Conservation (phyloP, 192 early-diverging fungal species). For the Backusella westeae region DNA sequence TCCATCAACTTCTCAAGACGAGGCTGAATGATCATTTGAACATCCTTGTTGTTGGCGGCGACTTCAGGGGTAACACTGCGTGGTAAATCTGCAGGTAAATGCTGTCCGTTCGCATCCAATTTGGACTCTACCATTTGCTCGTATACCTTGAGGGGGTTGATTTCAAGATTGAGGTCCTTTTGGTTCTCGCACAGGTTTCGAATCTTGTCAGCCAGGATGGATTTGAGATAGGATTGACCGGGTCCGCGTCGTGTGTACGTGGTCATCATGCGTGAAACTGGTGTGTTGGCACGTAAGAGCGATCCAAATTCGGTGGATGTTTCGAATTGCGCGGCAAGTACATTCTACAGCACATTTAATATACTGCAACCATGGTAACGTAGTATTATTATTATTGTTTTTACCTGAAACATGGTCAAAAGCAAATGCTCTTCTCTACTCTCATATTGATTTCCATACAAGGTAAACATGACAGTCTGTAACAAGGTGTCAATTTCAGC, state of each 20-base stretch:
- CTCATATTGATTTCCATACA: constrained; percentile 97
- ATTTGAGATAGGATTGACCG: constrained; percentile 91
- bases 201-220: constrained; percentile 78
- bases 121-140: constrained; percentile 68
- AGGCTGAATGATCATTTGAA: constrained; percentile 82
- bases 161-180: constrained; percentile 82
- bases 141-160: constrained; percentile 92
- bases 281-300: constrained; percentile 97
- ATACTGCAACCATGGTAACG: background rate
- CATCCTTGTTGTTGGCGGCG: constrained; percentile 78
- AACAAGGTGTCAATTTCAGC: constrained; percentile 92
- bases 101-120: background rate
- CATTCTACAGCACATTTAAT: constrained; percentile 41
- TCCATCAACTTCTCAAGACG: constrained; percentile 81
- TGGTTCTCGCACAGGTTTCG: constrained; percentile 75
- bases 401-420: constrained; percentile 93
- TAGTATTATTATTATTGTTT: background rate
- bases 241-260: constrained; percentile 93
- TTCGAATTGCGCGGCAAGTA: constrained; percentile 90
- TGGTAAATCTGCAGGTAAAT: constrained; percentile 61
- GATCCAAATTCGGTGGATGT: constrained; percentile 84
- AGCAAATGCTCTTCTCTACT: constrained; percentile 93
- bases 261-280: constrained; percentile 98
- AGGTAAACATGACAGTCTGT: constrained; percentile 95
- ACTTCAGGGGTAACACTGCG: constrained; percentile 78